phyloP scores from a whole-genome alignment of 1,284 basidiomycete genomes.

The Rhodotorula sp. region DNA sequence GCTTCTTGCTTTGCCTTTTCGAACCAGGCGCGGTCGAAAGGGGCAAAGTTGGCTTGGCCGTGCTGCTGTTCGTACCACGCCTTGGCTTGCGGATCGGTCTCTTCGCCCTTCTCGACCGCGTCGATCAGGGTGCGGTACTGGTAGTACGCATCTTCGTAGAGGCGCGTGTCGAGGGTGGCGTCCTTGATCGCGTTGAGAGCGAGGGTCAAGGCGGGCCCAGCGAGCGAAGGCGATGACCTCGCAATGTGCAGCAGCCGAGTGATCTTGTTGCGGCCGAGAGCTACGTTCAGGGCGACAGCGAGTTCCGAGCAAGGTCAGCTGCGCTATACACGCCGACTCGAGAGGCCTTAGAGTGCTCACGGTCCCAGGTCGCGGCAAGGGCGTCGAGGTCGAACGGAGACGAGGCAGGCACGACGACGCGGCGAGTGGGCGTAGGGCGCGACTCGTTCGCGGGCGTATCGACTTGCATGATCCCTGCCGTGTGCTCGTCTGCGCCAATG shows the following conservation, averaged over 20 bases:
- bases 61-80: constrained; percentile 34
- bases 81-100: constrained; percentile 46
- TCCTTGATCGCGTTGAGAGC: constrained; percentile 62
- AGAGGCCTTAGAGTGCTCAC: constrained; percentile 48
- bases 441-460: background rate
- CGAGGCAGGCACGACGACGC: constrained; percentile 60
- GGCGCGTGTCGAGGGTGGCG: constrained; percentile 57
- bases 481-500: background rate
- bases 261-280: constrained; percentile 64
- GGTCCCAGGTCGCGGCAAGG: constrained; percentile 63
- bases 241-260: constrained; percentile 68
- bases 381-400: constrained; percentile 76
- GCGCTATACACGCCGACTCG: background rate
- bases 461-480: background rate
- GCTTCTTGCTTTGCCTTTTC: constrained; percentile 63
- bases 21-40: constrained; percentile 59
- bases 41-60: constrained; percentile 55
- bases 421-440: constrained; percentile 37
- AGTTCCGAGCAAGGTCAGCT: background rate
- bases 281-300: background rate
- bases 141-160: constrained; percentile 59
- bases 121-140: constrained; percentile 57
- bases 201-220: constrained; percentile 64
- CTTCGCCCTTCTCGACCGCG: constrained; percentile 24
- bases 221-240: constrained; percentile 62